Base-by-base conservation (phyloP, 352 stramenopile species). In the Pythium aquatile region DNA sequence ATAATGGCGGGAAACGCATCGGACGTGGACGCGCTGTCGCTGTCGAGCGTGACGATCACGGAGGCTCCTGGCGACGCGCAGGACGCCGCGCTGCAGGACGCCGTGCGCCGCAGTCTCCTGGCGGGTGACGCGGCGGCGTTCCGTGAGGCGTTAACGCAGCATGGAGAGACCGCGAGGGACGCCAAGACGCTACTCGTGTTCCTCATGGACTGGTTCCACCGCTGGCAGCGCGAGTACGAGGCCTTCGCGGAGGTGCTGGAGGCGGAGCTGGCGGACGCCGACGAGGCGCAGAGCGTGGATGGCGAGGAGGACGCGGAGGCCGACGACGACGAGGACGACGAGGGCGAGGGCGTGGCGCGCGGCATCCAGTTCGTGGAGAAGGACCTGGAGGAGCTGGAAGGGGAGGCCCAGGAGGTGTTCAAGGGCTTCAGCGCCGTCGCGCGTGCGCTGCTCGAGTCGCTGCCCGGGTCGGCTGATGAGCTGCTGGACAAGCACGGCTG, bases 181-280 rank as follows among this genome's bases (percentile, higher is more conserved):
- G 16, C 71, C 32, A 71, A 72, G 44, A 55, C 75, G 33, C 82
- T 80, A 54, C 72, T 93, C 20, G 69, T 87, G 52, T 88, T 76
- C 61, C 74, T 94, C 60, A 93, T 94, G 86, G 74, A 94, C 53
- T 94, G 82, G 81, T 83, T 94, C 67, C 82, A 94, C 74, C 82
- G 76, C 57, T 94, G 86, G 86, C 86, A 94, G 67, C 86, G 91
- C 58, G 82, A 94, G 72, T 94, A 92, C 74, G 84, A 94, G 59
- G 78, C 82, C 35, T 90, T 91, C 52, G 78, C 86, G 58, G 79
- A 89, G 55, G 79, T 92, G 29, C 55, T 90, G 10, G 83, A 88
- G 33, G 70, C 77, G 2, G 79, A 94, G 53, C 70, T 87, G 17
- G 73, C 72, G 5, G 69, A 78, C 1, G 70, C 70, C 14, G 72